These are phyloP conservation scores for Apiospora sp. DNA, from an alignment of 2,329 filamentous ascomycete species.

Conservation along the genomic window DNA sequence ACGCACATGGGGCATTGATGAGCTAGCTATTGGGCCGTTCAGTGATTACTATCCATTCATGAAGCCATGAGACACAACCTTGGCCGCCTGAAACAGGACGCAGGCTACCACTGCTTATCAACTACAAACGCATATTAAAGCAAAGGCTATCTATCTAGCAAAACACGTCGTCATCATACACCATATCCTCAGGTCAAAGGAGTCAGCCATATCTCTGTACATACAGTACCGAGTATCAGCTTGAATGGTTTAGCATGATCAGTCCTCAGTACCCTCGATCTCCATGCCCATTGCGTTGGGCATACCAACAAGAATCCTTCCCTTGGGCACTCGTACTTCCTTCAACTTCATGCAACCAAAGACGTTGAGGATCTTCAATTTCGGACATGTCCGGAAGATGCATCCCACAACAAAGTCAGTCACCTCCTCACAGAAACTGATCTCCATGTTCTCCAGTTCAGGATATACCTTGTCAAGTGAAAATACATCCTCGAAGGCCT, in stretches of 20 bases:
- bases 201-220: not conserved
- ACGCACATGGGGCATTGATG: not conserved
- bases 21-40: not conserved
- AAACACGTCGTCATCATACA: not conserved
- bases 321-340: constrained; percentile 49
- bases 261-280: constrained; percentile 47
- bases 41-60: not conserved
- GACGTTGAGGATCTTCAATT: constrained; percentile 65
- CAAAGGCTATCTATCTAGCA: not conserved
- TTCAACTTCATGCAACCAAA: constrained; percentile 70
- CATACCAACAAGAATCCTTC: constrained; percentile 52
- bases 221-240: not conserved
- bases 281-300: constrained; percentile 52
- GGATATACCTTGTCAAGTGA: constrained; percentile 67
- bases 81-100: not conserved
- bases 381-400: constrained; percentile 71
- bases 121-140: not conserved
- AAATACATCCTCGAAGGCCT: constrained; percentile 80
- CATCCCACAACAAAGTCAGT: constrained; percentile 70
- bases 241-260: not conserved
- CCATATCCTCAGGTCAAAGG: too few species aligned
- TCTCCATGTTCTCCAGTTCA: constrained; percentile 73
- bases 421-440: constrained; percentile 77
- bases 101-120: not conserved
- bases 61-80: not conserved